phyloP scores from a whole-genome alignment of 306 rosid species.

The Medicago lupulina region DNA sequence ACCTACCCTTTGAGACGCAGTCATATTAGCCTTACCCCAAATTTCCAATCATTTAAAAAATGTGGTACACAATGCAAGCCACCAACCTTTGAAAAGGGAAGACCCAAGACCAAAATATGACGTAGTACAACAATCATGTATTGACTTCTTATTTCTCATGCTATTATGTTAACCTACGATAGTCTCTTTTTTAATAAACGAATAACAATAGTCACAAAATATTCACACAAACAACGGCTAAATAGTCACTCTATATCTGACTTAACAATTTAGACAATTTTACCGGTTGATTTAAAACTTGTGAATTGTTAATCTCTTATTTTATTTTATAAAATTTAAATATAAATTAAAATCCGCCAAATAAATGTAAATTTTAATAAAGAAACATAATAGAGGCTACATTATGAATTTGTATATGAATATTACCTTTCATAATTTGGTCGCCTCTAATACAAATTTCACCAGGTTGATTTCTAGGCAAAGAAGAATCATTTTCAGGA shows the following conservation, averaged over 20 bases:
- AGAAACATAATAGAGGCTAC: too few relatives aligned
- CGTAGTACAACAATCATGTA: neutral
- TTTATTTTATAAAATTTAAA: too few relatives aligned
- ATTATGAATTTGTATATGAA: neutral
- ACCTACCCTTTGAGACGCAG: neutral
- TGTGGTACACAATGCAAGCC: neutral
- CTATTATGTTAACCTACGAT: neutral
- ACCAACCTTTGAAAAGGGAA: conserved; percentile 8
- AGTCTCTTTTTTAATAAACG: too few relatives aligned
- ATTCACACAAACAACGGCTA: too few relatives aligned
- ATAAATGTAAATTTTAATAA: too few relatives aligned
- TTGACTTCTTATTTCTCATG: neutral
- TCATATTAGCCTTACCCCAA: neutral
- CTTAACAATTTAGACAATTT: too few relatives aligned
- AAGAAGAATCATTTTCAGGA: conserved; percentile 57
- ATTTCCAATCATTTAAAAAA: neutral
- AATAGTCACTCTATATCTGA: too few relatives aligned
- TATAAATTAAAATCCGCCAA: too few relatives aligned
- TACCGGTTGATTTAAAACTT: too few relatives aligned
- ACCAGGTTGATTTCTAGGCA: conserved; percentile 64
- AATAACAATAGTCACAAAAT: too few relatives aligned
- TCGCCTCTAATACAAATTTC: conserved; percentile 77
- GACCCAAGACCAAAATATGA: neutral
- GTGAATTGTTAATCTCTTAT: too few relatives aligned
- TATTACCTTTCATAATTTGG: conserved; percentile 81